These are phyloP conservation scores for Ceratobasidium sp. DNA, from an alignment of 1,284 basidiomycete genomes.

Conservation along the genomic window DNA sequence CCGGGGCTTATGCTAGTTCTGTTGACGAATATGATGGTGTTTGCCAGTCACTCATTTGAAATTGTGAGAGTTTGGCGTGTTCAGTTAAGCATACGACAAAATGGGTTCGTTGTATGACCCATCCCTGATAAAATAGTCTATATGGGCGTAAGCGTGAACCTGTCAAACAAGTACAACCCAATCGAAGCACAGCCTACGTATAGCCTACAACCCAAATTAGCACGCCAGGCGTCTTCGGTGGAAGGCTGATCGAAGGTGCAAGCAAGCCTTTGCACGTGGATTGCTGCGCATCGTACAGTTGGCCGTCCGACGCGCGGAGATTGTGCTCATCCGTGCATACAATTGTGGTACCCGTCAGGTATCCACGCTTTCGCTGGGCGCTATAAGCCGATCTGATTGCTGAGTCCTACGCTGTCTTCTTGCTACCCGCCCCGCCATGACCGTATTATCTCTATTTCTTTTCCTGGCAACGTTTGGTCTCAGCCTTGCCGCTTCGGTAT, in stretches of 20 bases:
- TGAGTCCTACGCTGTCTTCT: not conserved
- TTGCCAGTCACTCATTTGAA: no score
- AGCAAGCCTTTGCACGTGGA: not conserved
- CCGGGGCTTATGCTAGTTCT: conserved; percentile 48
- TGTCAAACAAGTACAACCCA: no score
- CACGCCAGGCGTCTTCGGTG: not conserved
- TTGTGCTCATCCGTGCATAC: not conserved
- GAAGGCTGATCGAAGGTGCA: not conserved
- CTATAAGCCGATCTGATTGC: not conserved
- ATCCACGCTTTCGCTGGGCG: not conserved
- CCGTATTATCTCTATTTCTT: not conserved
- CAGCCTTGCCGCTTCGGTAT: not conserved
- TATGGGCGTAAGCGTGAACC: no score
- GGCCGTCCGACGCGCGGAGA: not conserved
- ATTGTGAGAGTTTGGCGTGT: no score
- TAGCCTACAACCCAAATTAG: not conserved
- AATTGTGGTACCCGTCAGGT: not conserved
- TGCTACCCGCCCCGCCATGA: not conserved
- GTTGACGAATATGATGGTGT: no score
- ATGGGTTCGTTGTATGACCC: no score
- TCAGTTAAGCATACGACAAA: no score
- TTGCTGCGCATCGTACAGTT: not conserved
- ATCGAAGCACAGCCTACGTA: not conserved
- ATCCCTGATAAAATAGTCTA: no score
- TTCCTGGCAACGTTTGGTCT: not conserved